Conservation (phyloP, 2,329 filamentous ascomycete species). For the Aureobasidium sp. region DNA sequence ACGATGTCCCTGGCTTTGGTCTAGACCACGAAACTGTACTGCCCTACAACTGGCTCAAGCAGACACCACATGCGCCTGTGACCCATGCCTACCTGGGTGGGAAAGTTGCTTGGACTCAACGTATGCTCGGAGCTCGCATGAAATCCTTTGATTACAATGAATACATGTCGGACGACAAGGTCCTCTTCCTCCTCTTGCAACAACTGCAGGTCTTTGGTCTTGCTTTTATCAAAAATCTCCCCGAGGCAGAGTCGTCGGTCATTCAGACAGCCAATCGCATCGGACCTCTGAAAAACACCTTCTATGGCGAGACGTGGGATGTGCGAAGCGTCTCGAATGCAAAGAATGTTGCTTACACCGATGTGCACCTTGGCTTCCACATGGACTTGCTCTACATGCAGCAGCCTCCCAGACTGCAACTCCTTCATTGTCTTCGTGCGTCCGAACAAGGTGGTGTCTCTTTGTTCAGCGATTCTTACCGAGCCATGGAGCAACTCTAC, state of each 20-base stretch:
- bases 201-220: constrained; percentile 61
- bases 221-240: constrained; percentile 67
- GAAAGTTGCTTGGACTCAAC: constrained; percentile 33
- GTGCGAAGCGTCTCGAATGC: constrained; percentile 73
- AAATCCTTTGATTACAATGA: constrained; percentile 57
- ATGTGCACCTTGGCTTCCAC: constrained; percentile 72
- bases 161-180: constrained; percentile 54
- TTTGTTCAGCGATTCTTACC: constrained; percentile 70
- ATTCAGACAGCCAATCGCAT: constrained; percentile 61
- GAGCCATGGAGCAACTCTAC: constrained; percentile 41
- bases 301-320: constrained; percentile 88
- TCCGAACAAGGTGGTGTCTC: constrained; percentile 72
- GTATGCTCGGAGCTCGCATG: constrained; percentile 39
- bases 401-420: constrained; percentile 70
- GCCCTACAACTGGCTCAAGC: constrained; percentile 15
- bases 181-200: constrained; percentile 53
- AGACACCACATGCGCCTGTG: background rate
- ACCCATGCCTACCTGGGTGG: constrained; percentile 15
- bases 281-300: constrained; percentile 71
- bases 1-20: constrained; percentile 41
- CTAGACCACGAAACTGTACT: constrained; percentile 34
- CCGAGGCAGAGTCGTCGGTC: constrained; percentile 46
- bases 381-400: constrained; percentile 87
- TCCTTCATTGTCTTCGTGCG: constrained; percentile 83
- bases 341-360: constrained; percentile 86